Conservation (phyloP, 768 basidiomycete species). For the Termitomyces sp. region DNA sequence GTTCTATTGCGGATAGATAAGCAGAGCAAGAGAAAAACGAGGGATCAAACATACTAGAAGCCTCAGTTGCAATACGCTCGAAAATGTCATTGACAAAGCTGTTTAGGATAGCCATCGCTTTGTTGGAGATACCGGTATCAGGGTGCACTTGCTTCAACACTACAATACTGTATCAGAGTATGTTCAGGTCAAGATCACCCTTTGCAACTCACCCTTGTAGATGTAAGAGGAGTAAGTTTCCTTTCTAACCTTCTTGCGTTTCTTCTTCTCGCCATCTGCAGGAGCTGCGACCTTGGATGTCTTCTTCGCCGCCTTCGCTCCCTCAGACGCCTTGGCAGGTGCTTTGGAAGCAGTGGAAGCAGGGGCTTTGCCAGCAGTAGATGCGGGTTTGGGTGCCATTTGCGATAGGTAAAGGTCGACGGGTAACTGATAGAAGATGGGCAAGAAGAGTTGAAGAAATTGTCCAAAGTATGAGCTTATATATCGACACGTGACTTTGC, state of each 20-base stretch:
- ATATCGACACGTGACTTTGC: constrained; percentile 32
- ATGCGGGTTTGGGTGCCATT: constrained; percentile 74
- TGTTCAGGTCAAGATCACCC: background rate
- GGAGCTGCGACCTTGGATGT: constrained; percentile 60
- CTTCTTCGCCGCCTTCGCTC: constrained; percentile 77
- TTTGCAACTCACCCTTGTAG: constrained; percentile 62
- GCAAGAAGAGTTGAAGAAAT: constrained; percentile 15
- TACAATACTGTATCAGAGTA: constrained; percentile 21
- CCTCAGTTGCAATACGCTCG: constrained; percentile 89
- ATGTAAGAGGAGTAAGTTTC: constrained; percentile 94
- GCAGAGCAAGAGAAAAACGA: constrained; percentile 1
- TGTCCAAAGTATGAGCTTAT: constrained; percentile 20
- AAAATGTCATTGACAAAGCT: constrained; percentile 96
- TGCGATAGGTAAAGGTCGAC: constrained; percentile 10
- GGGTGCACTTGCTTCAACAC: constrained; percentile 98
- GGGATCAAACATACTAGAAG: constrained; percentile 59
- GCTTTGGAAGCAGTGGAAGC: constrained; percentile 70
- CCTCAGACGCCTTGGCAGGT: constrained; percentile 60
- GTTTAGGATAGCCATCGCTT: constrained; percentile 96
- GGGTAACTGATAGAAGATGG: constrained; percentile 14
- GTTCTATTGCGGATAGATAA: constrained; percentile 47
- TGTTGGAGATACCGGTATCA: constrained; percentile 99
- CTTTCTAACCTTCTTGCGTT: constrained; percentile 80
- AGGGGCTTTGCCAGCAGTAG: constrained; percentile 80
- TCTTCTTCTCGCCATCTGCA: constrained; percentile 79